Percentiles rank a stretch among this genome's conserved stretches.
These are phyloP conservation scores for Hypoxylon cercidicola DNA, from an alignment of 495 filamentous ascomycete genomes.

Conservation along the genomic window DNA sequence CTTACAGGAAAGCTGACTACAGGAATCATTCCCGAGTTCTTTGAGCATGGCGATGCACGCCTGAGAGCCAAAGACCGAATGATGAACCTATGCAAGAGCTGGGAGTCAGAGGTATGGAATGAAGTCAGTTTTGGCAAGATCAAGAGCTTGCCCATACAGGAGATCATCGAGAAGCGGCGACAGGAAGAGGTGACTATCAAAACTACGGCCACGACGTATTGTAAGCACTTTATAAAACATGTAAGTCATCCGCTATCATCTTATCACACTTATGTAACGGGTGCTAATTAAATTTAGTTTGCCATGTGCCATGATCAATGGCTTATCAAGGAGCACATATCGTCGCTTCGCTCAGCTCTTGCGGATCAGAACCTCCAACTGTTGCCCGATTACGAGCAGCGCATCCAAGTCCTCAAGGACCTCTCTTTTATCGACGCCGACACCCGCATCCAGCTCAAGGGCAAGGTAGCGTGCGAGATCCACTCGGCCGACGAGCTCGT, in stretches of 20 bases:
- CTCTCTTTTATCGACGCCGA: slow-evolving; percentile 88
- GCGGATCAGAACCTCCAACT: slow-evolving; percentile 97
- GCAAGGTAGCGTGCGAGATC: slow-evolving; percentile 98
- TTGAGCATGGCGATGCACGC: slow-evolving; percentile 55
- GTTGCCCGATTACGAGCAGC: slow-evolving; percentile 97
- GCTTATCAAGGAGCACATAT: slow-evolving; percentile 91
- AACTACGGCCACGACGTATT: slow-evolving; percentile 68
- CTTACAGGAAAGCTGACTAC: slow-evolving; percentile 79
- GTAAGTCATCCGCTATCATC: slow-evolving; percentile 61
- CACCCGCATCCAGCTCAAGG: slow-evolving; percentile 89
- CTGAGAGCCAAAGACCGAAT: slow-evolving; percentile 68
- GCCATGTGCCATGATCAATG: slow-evolving; percentile 95
- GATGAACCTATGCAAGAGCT: slow-evolving; percentile 69
- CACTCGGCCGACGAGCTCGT: slow-evolving; percentile 98
- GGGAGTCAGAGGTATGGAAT: slow-evolving; percentile 79
- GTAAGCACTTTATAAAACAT: slow-evolving; percentile 84
- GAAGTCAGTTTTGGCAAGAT: slow-evolving; percentile 85
- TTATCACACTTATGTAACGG: not conserved
- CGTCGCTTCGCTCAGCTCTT: slow-evolving; percentile 82
- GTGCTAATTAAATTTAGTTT: slow-evolving; percentile 62
- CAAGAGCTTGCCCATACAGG: slow-evolving; percentile 79
- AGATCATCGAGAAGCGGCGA: slow-evolving; percentile 74
- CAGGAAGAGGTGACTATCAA: slow-evolving; percentile 68
- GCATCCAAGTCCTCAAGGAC: slow-evolving; percentile 89
- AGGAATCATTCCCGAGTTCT: slow-evolving; percentile 65